These are phyloP conservation scores for Magnolia kwangsiensis DNA, from an alignment of 164 flowering plant genomes.

Conservation along the genomic window DNA sequence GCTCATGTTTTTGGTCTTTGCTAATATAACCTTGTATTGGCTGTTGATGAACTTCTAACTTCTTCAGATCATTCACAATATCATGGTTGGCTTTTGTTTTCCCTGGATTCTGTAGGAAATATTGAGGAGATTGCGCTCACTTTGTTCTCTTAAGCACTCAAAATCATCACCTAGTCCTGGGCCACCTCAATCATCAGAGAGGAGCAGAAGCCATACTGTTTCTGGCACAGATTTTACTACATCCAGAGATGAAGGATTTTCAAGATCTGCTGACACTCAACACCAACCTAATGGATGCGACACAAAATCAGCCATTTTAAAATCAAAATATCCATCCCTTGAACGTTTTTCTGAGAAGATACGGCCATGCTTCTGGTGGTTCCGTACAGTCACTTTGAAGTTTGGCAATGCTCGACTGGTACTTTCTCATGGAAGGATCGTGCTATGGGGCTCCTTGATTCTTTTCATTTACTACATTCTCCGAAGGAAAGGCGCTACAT, in stretches of 20 bases:
- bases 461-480: slow-evolving; percentile 33
- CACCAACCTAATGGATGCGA: slow-evolving; percentile 9
- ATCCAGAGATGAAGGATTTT: slow-evolving; percentile 17
- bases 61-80: no score
- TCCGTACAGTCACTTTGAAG: slow-evolving; percentile 42
- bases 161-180: slow-evolving; percentile 20
- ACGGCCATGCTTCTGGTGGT: slow-evolving; percentile 47
- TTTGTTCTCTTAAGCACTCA: slow-evolving; percentile 27
- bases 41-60: background rate
- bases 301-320: slow-evolving; percentile 10
- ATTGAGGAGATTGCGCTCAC: slow-evolving; percentile 43
- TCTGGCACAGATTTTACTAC: slow-evolving; percentile 13
- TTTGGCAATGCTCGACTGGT: slow-evolving; percentile 34
- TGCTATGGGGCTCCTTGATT: slow-evolving; percentile 34
- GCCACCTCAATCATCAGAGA: slow-evolving; percentile 10
- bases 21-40: background rate
- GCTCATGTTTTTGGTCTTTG: background rate
- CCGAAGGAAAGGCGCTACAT: slow-evolving; percentile 32
- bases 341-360: slow-evolving; percentile 15
- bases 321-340: slow-evolving; percentile 1
- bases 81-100: background rate
- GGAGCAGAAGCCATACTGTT: slow-evolving; percentile 10
- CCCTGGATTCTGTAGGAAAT: slow-evolving; percentile 29
- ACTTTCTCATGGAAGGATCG: slow-evolving; percentile 40
- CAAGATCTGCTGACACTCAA: slow-evolving; percentile 11